Conservation (phyloP, 441 rosid genomes). For the Macaranga tanarius region DNA sequence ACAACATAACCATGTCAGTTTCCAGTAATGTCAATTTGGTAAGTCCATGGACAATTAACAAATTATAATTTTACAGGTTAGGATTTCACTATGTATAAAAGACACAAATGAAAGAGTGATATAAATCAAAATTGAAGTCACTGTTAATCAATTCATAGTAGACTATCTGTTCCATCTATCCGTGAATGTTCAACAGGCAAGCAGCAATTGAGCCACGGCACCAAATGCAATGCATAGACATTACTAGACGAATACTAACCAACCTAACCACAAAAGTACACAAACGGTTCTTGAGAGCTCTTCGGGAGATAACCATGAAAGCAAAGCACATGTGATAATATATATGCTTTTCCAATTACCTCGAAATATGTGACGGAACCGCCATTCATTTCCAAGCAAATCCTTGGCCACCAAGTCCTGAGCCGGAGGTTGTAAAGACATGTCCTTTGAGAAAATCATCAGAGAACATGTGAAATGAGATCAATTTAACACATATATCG, state of each 20-base stretch:
- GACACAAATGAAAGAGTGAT: too few relatives aligned
- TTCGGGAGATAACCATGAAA: not conserved
- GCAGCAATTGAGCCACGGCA: not conserved
- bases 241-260: not conserved
- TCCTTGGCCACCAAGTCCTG: slow-evolving; percentile 88
- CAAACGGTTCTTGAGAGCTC: not conserved
- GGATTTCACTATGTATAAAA: slow-evolving; percentile 2
- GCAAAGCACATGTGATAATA: not conserved
- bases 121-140: not conserved
- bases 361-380: slow-evolving; percentile 79
- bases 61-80: too few relatives aligned
- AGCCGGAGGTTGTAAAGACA: slow-evolving; percentile 83
- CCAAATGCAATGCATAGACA: not conserved
- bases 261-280: not conserved
- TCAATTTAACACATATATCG: not conserved
- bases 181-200: not conserved
- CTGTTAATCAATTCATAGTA: not conserved
- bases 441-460: slow-evolving; percentile 48
- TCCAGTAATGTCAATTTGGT: not conserved
- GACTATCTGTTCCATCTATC: not conserved
- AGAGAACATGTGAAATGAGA: not conserved
- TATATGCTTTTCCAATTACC: slow-evolving; percentile 35
- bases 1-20: not conserved
- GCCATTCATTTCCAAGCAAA: slow-evolving; percentile 83
- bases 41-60: not conserved